Percentiles rank a stretch among this genome's conserved stretches.
phyloP scores from a whole-genome alignment of 225 moss, liverwort and hornwort species.

The Sphagnum contortum region DNA sequence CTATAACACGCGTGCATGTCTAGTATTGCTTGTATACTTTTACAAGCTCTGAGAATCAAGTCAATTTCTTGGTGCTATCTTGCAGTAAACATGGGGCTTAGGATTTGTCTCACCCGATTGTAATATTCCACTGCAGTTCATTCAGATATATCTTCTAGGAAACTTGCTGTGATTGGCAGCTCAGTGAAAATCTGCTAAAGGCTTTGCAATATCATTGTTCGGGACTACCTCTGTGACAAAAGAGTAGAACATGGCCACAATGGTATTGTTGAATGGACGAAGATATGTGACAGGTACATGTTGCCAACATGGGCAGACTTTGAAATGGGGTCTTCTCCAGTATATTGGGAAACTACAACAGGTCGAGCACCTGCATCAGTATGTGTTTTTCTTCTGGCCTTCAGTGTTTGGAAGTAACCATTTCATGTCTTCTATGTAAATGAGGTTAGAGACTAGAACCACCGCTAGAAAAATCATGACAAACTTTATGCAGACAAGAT shows the following conservation, averaged over 20 bases:
- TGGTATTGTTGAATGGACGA: not conserved
- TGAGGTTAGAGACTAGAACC: too few relatives aligned
- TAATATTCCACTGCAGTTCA: not conserved
- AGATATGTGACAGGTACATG: conserved; percentile 24
- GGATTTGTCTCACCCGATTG: not conserved
- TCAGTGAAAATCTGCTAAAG: not conserved
- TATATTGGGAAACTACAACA: conserved; percentile 65
- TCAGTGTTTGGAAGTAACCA: too few relatives aligned
- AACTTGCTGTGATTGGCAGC: not conserved
- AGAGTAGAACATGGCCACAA: too few relatives aligned
- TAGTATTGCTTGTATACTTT: not conserved
- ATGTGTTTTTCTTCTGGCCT: conserved; percentile 13
- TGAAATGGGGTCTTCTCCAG: conserved; percentile 57
- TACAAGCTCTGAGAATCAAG: not conserved
- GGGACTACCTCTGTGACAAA: not conserved
- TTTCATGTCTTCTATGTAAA: too few relatives aligned
- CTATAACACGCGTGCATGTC: not conserved
- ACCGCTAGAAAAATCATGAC: too few relatives aligned
- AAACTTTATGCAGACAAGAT: too few relatives aligned
- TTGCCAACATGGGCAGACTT: conserved; percentile 77
- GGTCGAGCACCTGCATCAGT: conserved; percentile 59
- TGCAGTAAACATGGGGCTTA: not conserved
- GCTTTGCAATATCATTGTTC: too few relatives aligned
- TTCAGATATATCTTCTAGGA: not conserved
- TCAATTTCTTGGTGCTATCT: not conserved